These are phyloP conservation scores for Cymbopogon flexuosus DNA, from an alignment of 202 grass and related monocot genomes.

Conservation along the genomic window DNA sequence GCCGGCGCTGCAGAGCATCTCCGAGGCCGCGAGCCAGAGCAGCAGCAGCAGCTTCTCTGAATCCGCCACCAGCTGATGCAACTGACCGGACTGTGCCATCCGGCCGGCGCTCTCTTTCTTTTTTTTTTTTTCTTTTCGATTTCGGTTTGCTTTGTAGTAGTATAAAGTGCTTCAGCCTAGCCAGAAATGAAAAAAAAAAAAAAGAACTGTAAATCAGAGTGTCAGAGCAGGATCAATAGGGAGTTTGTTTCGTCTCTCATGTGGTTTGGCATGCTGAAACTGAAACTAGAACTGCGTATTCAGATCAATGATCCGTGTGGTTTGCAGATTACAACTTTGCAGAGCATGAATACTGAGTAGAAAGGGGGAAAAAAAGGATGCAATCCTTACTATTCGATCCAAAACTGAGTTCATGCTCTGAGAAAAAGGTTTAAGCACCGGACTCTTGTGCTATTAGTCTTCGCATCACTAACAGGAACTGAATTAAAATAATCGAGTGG, in stretches of 20 bases:
- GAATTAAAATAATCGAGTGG: not conserved
- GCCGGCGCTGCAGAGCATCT: slow-evolving; percentile 91
- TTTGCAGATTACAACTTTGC: not conserved
- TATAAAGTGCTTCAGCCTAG: slow-evolving; percentile 41
- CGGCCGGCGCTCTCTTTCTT: not conserved
- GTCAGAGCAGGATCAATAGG: slow-evolving; percentile 28
- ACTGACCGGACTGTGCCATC: slow-evolving; percentile 8
- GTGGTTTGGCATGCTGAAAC: slow-evolving; percentile 5
- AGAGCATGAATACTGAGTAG: not conserved
- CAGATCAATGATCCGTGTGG: not conserved
- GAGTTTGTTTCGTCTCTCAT: slow-evolving; percentile 24
- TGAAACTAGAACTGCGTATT: slow-evolving; percentile 9
- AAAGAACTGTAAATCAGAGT: slow-evolving; percentile 45
- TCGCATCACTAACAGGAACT: not conserved
- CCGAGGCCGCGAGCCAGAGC: slow-evolving; percentile 51
- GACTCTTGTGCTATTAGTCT: not conserved
- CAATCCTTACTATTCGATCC: not conserved
- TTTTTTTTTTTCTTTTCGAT: not conserved
- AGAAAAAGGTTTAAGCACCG: not conserved
- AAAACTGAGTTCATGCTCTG: too few species aligned
- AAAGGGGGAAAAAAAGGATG: not conserved
- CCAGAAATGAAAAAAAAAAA: slow-evolving; percentile 22
- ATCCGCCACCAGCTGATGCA: slow-evolving; percentile 25
- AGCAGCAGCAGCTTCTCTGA: slow-evolving; percentile 40
- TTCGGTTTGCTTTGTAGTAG: slow-evolving; percentile 20